Base-by-base conservation (phyloP, 371 early-diverging fungal genomes). In the Quaeritorhiza haematococci region DNA sequence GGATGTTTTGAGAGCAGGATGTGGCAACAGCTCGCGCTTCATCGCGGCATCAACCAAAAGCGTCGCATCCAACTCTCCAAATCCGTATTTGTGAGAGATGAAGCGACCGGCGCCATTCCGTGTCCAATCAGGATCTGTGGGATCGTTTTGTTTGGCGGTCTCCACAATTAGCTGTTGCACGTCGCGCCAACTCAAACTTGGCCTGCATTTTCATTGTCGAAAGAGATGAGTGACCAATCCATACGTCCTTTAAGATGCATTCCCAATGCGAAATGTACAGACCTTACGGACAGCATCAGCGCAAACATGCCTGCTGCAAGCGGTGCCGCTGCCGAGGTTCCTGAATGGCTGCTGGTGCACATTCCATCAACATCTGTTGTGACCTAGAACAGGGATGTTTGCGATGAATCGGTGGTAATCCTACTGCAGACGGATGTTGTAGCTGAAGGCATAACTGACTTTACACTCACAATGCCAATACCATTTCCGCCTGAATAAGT, bases 321-420 rank as follows among this genome's bases (percentile, higher is more conserved):
- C 19, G 67, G 67, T 43, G 66, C 67, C 0, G 67, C 68, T 24
- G 67, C 67, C 7, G 61, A 60, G 21, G 67, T 67, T 8, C 67
- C 67, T 0, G 67, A 46, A 47, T 67, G 67, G 17, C 29, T 2
- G 21, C 28, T 61, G 7, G 66, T 61, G 53, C 67, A 67, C 15
- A 13, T 26, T 13, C 49, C 55, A 26, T 42, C 28, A 3, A 63
- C 33, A 29, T 64, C 64, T 3, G 65, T 63, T 1, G 65, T 64
- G 3, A 64, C 56, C 63, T 64, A 32, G 1, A 27, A 23, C 5
- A 34, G 8, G 23, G 7, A n/a, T n/a, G n/a, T n/a, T n/a, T n/a
- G n/a, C n/a, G n/a, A n/a, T n/a, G n/a, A n/a, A n/a, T n/a, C n/a
- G n/a, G n/a, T n/a, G n/a, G n/a, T n/a, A n/a, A n/a, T n/a, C n/a